Conservation (phyloP, 352 stramenopile genomes). For the Globisporangium emineosum region DNA sequence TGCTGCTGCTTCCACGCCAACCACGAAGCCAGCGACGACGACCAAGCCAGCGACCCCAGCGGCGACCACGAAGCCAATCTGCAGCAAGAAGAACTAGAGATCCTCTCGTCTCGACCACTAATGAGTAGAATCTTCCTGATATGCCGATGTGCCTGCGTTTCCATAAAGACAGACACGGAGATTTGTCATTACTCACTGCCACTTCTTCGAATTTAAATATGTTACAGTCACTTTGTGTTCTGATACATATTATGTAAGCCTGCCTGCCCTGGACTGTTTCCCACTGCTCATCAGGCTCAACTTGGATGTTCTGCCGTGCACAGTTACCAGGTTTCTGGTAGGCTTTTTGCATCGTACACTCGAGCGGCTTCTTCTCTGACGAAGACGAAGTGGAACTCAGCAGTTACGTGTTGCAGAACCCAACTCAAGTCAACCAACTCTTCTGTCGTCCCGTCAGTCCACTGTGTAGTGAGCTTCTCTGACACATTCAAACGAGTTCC, state of each 20-base stretch:
- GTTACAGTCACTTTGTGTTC: no score
- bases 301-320: background rate
- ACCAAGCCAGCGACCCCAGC: background rate
- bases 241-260: no score
- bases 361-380: background rate
- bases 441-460: no score
- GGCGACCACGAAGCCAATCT: conserved; percentile 1
- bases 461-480: no score
- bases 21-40: background rate
- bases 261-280: no score
- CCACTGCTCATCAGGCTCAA: no score
- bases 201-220: no score
- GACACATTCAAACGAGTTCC: no score
- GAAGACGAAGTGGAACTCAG: background rate
- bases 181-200: no score
- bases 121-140: background rate
- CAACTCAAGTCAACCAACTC: no score
- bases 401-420: no score
- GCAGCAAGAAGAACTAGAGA: conserved; percentile 9
- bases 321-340: background rate
- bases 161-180: no score
- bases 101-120: background rate
- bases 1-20: conserved; percentile 1
- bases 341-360: background rate
- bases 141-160: background rate